Evolutionary conservation across 768 basidiomycete genomes (phyloP).

Genomic region (Xerocomellus chrysenteron): DNA sequence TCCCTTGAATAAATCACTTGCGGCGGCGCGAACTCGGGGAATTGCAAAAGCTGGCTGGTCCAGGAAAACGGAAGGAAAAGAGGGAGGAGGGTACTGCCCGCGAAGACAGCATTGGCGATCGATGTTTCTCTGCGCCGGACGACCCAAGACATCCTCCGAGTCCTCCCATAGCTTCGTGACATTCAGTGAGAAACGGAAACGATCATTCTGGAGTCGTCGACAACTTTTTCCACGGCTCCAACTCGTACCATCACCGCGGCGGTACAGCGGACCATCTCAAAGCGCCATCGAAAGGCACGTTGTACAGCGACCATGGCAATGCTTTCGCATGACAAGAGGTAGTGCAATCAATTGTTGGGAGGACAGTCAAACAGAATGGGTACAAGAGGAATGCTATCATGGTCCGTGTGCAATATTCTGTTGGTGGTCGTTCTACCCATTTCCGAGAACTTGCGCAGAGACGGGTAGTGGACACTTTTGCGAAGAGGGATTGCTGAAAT

Average conservation of each 20-base stretch:
- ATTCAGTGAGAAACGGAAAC: slow-evolving; percentile 1
- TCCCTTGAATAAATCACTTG: slow-evolving; percentile 38
- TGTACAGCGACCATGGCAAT: background rate
- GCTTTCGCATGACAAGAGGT: background rate
- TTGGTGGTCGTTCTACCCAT: too few relatives aligned
- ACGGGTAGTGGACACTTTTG: too few relatives aligned
- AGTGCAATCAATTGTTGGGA: background rate
- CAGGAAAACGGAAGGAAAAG: slow-evolving; percentile 5
- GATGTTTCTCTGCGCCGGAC: background rate
- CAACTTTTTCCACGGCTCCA: slow-evolving; percentile 4
- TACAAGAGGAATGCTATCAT: background rate
- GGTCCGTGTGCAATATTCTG: background rate
- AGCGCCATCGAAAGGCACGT: too few relatives aligned
- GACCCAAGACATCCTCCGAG: background rate
- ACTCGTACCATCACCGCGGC: background rate
- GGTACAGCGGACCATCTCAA: background rate
- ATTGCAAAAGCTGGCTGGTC: slow-evolving; percentile 3
- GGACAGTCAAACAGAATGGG: background rate
- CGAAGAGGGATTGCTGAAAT: too few relatives aligned
- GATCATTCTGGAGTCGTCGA: too few relatives aligned
- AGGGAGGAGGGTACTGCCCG: slow-evolving; percentile 11
- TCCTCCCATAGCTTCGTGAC: slow-evolving; percentile 2
- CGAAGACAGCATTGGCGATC: slow-evolving; percentile 7
- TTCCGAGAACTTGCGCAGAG: too few relatives aligned
- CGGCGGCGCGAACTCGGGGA: slow-evolving; percentile 37